Evolutionary conservation across 805 yeast species (phyloP).

Genomic region (Peterozyma toletana): DNA sequence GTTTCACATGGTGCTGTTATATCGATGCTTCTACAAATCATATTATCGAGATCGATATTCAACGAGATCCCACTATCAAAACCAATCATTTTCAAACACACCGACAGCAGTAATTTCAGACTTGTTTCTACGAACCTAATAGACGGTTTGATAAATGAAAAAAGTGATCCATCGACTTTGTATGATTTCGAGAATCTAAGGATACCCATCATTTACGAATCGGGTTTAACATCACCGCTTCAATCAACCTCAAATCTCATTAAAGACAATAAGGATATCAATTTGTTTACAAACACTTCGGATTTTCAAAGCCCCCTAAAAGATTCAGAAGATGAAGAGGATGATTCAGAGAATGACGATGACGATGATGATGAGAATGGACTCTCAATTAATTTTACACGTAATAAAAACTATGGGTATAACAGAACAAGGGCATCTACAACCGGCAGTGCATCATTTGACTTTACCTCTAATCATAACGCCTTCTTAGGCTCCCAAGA

Average conservation of each 20-base stretch:
- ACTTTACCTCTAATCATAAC: background rate
- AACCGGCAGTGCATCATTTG: conserved; percentile 5
- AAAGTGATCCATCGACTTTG: background rate
- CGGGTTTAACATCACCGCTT: background rate
- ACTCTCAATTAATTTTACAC: background rate
- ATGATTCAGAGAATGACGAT: background rate
- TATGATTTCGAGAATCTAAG: conserved; percentile 4
- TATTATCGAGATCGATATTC: conserved; percentile 28
- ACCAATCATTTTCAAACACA: conserved; percentile 14
- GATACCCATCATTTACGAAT: conserved; percentile 5
- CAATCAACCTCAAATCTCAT: background rate
- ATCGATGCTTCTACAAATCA: conserved; percentile 28
- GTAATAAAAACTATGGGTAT: background rate
- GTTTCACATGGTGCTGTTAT: conserved; percentile 39
- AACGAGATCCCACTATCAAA: conserved; percentile 31
- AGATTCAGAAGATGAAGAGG: conserved; percentile 2
- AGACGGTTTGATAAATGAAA: conserved; percentile 2
- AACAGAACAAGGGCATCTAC: conserved; percentile 5
- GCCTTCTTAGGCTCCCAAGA: too few relatives aligned
- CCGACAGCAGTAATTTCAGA: conserved; percentile 6
- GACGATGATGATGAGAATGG: conserved; percentile 6
- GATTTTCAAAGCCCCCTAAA: background rate
- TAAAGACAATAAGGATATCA: background rate
- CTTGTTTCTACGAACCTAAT: background rate
- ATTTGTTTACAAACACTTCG: background rate